Conservation (phyloP, 495 filamentous ascomycete genomes). For the Daldinia grandis region DNA sequence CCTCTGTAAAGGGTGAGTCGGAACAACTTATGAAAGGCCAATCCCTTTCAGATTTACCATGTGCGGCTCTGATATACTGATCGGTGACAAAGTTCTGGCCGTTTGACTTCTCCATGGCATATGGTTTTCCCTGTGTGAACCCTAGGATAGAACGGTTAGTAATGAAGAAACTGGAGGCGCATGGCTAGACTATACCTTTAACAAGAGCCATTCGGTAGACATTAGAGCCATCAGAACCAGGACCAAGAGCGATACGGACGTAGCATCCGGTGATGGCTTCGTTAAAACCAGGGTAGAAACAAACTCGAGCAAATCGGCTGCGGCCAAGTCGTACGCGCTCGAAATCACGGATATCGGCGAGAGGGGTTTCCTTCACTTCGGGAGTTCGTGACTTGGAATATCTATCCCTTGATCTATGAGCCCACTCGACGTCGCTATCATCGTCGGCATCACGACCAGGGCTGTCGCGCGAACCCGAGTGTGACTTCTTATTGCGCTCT, state of each 20-base stretch:
- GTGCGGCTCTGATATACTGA: conserved; percentile 74
- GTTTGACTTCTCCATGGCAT: conserved; percentile 74
- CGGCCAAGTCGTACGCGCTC: conserved; percentile 84
- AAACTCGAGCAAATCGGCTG: conserved; percentile 80
- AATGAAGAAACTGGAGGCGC: neutral
- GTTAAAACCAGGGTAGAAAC: conserved; percentile 90
- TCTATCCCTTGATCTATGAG: conserved; percentile 54
- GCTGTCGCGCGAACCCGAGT: conserved; percentile 52
- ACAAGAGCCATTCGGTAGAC: conserved; percentile 88
- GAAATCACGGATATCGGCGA: conserved; percentile 78
- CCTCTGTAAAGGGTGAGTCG: conserved; percentile 76
- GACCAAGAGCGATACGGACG: conserved; percentile 79
- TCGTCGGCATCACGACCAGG: conserved; percentile 70
- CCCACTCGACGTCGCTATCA: conserved; percentile 83
- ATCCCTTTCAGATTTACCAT: conserved; percentile 78
- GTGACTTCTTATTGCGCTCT: conserved; percentile 64
- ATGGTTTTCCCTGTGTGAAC: conserved; percentile 79
- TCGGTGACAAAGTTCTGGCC: conserved; percentile 78
- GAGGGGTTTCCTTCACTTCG: conserved; percentile 58
- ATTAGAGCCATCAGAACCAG: conserved; percentile 69
- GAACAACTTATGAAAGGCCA: conserved; percentile 88
- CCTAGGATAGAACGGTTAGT: conserved; percentile 61
- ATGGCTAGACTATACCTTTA: conserved; percentile 65
- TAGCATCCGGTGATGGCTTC: conserved; percentile 80
- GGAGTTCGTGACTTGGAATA: conserved; percentile 54